Evolutionary conservation across 495 filamentous ascomycete species (phyloP).

Genomic region (Penicillium antarcticum): DNA sequence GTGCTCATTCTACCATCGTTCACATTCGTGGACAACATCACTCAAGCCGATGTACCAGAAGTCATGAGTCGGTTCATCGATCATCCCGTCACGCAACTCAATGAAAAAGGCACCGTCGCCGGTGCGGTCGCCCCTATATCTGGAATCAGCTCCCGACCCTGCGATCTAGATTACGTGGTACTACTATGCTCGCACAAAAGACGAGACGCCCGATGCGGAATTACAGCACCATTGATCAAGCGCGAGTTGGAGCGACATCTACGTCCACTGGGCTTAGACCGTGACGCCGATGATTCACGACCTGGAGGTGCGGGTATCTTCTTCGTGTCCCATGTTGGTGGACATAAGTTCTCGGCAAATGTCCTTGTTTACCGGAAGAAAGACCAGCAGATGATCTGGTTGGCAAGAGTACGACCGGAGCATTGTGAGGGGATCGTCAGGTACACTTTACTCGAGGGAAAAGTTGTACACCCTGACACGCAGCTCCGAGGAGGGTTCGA

Average conservation of each 20-base stretch:
- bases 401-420: constrained; percentile 81
- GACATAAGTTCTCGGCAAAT: constrained; percentile 92
- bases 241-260: constrained; percentile 87
- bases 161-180: constrained; percentile 77
- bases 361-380: constrained; percentile 79
- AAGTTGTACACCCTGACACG: constrained; percentile 81
- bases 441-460: constrained; percentile 86
- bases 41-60: constrained; percentile 59
- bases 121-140: constrained; percentile 8
- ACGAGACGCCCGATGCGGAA: constrained; percentile 90
- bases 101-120: constrained; percentile 42
- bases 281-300: constrained; percentile 82
- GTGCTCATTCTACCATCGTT: constrained; percentile 87
- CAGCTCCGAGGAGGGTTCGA: constrained; percentile 93
- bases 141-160: constrained; percentile 54
- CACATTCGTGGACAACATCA: constrained; percentile 77
- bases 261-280: constrained; percentile 74
- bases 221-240: constrained; percentile 81
- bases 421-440: constrained; percentile 91
- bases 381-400: constrained; percentile 84
- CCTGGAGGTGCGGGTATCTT: constrained; percentile 89
- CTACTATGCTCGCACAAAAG: constrained; percentile 92
- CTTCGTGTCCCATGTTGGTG: constrained; percentile 92
- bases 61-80: constrained; percentile 70
- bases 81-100: constrained; percentile 56